Base-by-base conservation (phyloP, 805 yeast species). In the Starmerella davenportii region DNA sequence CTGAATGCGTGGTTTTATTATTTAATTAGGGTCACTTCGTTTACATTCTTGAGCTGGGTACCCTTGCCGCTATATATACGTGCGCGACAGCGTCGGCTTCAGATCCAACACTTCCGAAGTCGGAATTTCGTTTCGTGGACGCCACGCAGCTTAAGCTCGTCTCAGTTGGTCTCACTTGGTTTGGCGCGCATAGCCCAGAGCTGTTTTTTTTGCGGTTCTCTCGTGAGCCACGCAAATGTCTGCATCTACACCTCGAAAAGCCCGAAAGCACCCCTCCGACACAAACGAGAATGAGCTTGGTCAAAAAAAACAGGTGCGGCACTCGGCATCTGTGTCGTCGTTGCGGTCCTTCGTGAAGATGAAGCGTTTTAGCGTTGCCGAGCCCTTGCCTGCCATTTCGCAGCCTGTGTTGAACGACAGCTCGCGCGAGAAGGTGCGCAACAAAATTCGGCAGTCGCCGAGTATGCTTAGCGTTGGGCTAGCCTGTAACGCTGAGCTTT, bases 351-450 rank as follows among this genome's bases (percentile, higher is more conserved):
- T 43, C 25, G 33, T 35, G 13, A 3, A 21, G 9, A 2, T 30
- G 24, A 36, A 36, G 19, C 30, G 41, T 2, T 19, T 36, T 13
- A 17, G 36, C 3, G 16, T 35, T 2, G 14, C 21, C 5, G 37
- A 41, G 21, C 34, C 17, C 17, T 15, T 30, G 24, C 41, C 39
- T 2, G 38, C 13, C 18, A 74, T 74, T 14, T 73, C 79, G 3
- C 54, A 70, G 40, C 81, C 80, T 1, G 62, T 68, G 3, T 74
- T 76, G 5, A 70, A 68, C 40, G 68, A 66, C 29, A 64, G 63
- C 11, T 67, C 78, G 14, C 61, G 72, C 27, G 72, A 66, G 43
- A 73, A 71, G 43, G 58, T 74, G 38, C 63, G 65, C 45, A 62
- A 64, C 41, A 74, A 70, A 47, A 55, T 74, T 35, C 63, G 64